Percentiles rank a stretch among this genome's conserved stretches.
Conservation (phyloP, 768 basidiomycete genomes). For the Coprinopsis cinerea region DNA sequence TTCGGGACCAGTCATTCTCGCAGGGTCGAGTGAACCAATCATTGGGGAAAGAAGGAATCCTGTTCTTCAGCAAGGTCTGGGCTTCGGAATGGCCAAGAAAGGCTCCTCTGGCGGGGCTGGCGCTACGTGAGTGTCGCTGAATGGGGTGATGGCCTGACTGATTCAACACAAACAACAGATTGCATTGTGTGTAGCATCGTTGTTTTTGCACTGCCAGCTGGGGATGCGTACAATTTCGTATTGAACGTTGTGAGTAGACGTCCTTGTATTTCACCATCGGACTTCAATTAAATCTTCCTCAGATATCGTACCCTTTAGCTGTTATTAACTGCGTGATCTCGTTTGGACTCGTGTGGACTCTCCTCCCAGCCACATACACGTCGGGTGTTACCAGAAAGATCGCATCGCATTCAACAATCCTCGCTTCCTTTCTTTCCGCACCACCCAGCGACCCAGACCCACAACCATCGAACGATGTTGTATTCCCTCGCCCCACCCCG, state of each 20-base stretch:
- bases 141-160: neutral
- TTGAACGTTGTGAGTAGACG: conserved; percentile 42
- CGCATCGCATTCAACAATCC: neutral
- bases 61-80: conserved; percentile 57
- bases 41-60: conserved; percentile 54
- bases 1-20: conserved; percentile 14
- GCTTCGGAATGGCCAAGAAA: conserved; percentile 56
- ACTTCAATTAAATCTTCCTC: neutral
- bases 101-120: conserved; percentile 52
- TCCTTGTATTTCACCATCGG: neutral
- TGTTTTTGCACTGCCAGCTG: conserved; percentile 43
- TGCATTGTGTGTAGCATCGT: conserved; percentile 31
- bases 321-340: conserved; percentile 50
- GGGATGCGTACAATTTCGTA: conserved; percentile 60
- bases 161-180: conserved; percentile 18
- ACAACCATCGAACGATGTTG: neutral
- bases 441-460: neutral
- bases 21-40: conserved; percentile 52
- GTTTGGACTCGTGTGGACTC: conserved; percentile 33
- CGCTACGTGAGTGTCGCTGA: conserved; percentile 35
- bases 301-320: conserved; percentile 42
- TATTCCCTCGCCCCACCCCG: conserved; percentile 16
- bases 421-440: neutral
- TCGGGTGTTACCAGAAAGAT: neutral
- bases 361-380: conserved; percentile 16